Conservation (phyloP, 1,139 yeast species). For the Kurtzmaniella quercitrusa region DNA sequence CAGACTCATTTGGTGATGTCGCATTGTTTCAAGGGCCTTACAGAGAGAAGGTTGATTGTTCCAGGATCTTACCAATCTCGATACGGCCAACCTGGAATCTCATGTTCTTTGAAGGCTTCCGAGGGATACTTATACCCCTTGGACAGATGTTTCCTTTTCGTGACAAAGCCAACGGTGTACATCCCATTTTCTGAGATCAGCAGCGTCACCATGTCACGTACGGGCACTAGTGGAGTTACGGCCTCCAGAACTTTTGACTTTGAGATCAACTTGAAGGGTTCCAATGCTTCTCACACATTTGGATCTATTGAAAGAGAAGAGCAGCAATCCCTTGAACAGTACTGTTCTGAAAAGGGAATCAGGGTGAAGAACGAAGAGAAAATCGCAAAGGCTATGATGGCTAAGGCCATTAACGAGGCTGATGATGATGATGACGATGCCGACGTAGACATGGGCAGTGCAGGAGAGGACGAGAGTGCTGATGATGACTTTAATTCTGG, state of each 20-base stretch:
- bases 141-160: constrained; percentile 85
- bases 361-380: constrained; percentile 85
- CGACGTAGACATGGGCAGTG: constrained; percentile 69
- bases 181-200: constrained; percentile 83
- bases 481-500: constrained; percentile 66
- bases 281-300: constrained; percentile 71
- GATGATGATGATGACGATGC: constrained; percentile 63
- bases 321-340: constrained; percentile 72
- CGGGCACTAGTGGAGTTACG: constrained; percentile 71
- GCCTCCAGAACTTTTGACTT: constrained; percentile 91
- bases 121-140: constrained; percentile 91
- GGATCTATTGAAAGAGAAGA: constrained; percentile 91
- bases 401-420: constrained; percentile 69
- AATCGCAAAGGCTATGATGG: constrained; percentile 76
- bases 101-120: constrained; percentile 90
- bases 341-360: constrained; percentile 72
- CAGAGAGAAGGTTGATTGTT: constrained; percentile 78
- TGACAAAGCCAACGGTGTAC: constrained; percentile 91
- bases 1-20: constrained; percentile 83
- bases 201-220: constrained; percentile 78
- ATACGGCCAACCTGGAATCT: constrained; percentile 74
- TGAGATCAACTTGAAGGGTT: constrained; percentile 66
- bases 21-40: constrained; percentile 84
- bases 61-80: constrained; percentile 84
- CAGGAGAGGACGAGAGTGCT: constrained; percentile 62